These are phyloP conservation scores for Phialophora tarda DNA, from an alignment of 2,329 filamentous ascomycete species.

Conservation along the genomic window DNA sequence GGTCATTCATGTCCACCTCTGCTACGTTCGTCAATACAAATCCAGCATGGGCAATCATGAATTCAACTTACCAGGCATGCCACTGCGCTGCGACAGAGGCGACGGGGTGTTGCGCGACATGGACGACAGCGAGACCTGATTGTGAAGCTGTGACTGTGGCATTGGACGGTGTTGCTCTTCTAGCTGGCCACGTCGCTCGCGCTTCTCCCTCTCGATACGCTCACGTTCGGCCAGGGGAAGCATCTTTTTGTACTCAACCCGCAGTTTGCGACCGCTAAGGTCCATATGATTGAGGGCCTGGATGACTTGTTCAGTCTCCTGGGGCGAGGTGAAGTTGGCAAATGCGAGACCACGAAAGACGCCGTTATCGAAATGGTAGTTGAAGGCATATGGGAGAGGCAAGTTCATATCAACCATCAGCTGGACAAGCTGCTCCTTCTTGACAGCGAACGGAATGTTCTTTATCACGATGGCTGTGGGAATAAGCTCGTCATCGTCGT, in stretches of 20 bases:
- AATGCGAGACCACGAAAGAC: slow-evolving; percentile 96
- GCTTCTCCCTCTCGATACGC: slow-evolving; percentile 94
- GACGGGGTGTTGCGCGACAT: slow-evolving; percentile 70
- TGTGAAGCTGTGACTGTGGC: slow-evolving; percentile 69
- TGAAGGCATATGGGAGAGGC: slow-evolving; percentile 96
- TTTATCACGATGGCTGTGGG: slow-evolving; percentile 99
- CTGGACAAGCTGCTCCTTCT: slow-evolving; percentile 91
- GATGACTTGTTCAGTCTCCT: slow-evolving; percentile 92
- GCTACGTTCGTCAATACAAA: slow-evolving; percentile 41
- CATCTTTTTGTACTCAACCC: slow-evolving; percentile 99
- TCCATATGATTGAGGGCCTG: slow-evolving; percentile 95
- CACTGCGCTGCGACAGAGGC: slow-evolving; percentile 64
- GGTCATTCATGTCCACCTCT: slow-evolving; percentile 91
- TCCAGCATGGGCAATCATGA: slow-evolving; percentile 30
- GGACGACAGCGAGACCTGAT: slow-evolving; percentile 85
- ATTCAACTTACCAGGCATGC: slow-evolving; percentile 51
- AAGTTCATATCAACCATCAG: slow-evolving; percentile 95
- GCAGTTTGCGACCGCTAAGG: slow-evolving; percentile 88
- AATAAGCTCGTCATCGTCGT: slow-evolving; percentile 80
- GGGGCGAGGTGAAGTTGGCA: slow-evolving; percentile 94
- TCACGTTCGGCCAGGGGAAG: slow-evolving; percentile 91
- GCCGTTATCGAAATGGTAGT: slow-evolving; percentile 92
- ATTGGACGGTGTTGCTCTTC: slow-evolving; percentile 93
- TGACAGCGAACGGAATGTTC: slow-evolving; percentile 97
- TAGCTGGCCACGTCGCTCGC: slow-evolving; percentile 91